Percentiles rank a stretch among this genome's conserved stretches.
Evolutionary conservation across 192 early-diverging fungal genomes (phyloP).

Genomic region (Ambispora gerdemannii): DNA sequence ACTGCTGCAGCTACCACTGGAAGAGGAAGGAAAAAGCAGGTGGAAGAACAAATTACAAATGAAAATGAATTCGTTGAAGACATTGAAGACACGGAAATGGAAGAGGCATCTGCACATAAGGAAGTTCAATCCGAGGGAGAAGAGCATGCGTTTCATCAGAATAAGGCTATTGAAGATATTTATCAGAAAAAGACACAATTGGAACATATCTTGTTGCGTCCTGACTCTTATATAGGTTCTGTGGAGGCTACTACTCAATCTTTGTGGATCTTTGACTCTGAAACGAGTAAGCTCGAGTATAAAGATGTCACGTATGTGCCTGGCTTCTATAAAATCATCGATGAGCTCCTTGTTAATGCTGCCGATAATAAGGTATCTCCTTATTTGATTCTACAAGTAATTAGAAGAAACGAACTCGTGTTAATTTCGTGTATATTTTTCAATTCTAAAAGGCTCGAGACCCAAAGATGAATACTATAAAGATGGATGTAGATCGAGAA

Average conservation of each 20-base stretch:
- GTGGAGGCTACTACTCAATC: conserved; percentile 73
- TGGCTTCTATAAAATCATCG: conserved; percentile 97
- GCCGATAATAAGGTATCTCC: conserved; percentile 81
- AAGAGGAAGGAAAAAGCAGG: neutral
- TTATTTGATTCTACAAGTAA: too few species aligned
- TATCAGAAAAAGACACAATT: conserved; percentile 95
- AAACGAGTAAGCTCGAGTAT: conserved; percentile 49
- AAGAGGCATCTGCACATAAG: too few species aligned
- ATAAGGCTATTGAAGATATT: conserved; percentile 72
- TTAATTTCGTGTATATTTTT: neutral
- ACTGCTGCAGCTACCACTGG: neutral
- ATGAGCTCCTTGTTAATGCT: conserved; percentile 97
- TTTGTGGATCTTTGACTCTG: conserved; percentile 85
- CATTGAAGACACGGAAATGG: too few species aligned
- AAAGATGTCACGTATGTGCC: conserved; percentile 74
- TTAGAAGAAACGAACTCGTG: too few species aligned
- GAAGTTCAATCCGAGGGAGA: neutral
- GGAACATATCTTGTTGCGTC: conserved; percentile 92
- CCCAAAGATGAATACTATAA: conserved; percentile 78
- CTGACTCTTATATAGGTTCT: conserved; percentile 96
- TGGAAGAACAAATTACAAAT: neutral
- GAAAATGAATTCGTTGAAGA: neutral
- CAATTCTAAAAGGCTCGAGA: conserved; percentile 67
- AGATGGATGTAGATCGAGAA: conserved; percentile 82
- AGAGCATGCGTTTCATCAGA: neutral